These are phyloP conservation scores for Euclidium syriacum DNA, from an alignment of 345 rosid species.

Conservation along the genomic window DNA sequence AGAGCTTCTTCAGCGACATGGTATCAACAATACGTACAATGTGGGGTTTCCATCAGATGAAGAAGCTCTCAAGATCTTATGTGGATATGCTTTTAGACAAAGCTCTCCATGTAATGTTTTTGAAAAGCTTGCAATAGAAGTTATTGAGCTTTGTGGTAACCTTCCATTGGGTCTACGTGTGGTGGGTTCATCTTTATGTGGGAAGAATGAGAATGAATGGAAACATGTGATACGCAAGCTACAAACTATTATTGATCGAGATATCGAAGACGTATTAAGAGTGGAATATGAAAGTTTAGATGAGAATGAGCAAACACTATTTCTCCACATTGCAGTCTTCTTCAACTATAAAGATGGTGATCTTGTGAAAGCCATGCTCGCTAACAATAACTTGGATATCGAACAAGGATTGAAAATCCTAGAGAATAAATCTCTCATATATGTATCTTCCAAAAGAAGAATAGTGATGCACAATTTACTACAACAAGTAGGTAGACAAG, in stretches of 20 bases:
- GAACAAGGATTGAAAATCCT: not conserved
- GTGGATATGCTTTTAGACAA: not conserved
- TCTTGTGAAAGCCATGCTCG: not conserved
- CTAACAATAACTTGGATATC: not conserved
- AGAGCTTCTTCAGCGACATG: not conserved
- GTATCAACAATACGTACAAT: not conserved
- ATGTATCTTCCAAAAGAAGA: not conserved
- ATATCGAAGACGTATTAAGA: not conserved
- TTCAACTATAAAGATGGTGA: not conserved
- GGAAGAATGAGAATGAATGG: not conserved
- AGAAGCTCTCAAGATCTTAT: not conserved
- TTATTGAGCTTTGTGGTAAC: not conserved
- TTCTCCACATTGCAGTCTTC: slow-evolving; percentile 37
- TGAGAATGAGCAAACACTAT: not conserved
- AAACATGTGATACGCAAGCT: not conserved
- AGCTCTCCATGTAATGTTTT: not conserved
- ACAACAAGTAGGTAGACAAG: slow-evolving; percentile 21
- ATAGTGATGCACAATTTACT: slow-evolving; percentile 31
- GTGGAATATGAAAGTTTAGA: slow-evolving; percentile 29
- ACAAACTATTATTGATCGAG: not conserved
- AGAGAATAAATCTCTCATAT: slow-evolving; percentile 7
- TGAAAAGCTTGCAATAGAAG: not conserved
- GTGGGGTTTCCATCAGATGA: not conserved
- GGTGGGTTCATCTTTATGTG: not conserved
- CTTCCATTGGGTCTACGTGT: not conserved